These are phyloP conservation scores for Rhodotorula babjevae DNA, from an alignment of 768 basidiomycete species.

Conservation along the genomic window DNA sequence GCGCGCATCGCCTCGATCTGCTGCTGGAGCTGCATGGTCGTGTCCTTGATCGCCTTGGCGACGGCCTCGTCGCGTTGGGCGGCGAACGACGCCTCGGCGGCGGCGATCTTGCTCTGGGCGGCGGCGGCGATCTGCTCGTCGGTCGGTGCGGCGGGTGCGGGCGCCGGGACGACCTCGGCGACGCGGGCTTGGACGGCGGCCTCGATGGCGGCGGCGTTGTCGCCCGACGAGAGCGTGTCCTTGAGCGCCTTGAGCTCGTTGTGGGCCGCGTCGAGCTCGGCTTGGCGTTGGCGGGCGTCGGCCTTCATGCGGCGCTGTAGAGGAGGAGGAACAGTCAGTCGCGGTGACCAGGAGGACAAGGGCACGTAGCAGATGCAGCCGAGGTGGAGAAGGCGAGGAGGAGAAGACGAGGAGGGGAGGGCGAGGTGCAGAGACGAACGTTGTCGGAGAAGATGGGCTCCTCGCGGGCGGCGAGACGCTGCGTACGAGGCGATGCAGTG, in stretches of 20 bases:
- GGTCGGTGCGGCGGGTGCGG: conserved; percentile 31
- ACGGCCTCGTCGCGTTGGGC: conserved; percentile 37
- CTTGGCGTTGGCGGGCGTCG: conserved; percentile 22
- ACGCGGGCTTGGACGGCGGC: conserved; percentile 28
- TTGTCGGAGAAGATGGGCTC: conserved; percentile 32
- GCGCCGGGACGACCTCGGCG: conserved; percentile 32
- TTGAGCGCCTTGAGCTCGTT: conserved; percentile 26
- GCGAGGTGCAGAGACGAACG: neutral
- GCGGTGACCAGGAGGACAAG: no score
- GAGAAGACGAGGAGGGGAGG: no score
- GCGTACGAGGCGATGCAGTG: no score
- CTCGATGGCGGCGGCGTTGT: conserved; percentile 36
- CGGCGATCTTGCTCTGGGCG: conserved; percentile 34
- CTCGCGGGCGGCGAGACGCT: conserved; percentile 27
- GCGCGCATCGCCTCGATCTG: conserved; percentile 14
- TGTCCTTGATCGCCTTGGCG: conserved; percentile 37
- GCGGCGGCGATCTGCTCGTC: conserved; percentile 33
- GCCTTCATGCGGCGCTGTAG: conserved; percentile 27
- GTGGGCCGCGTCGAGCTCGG: conserved; percentile 12
- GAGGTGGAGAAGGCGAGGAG: no score
- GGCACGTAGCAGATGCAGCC: no score
- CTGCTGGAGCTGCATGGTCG: conserved; percentile 39
- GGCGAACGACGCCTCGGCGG: conserved; percentile 24
- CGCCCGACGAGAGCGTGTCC: conserved; percentile 14
- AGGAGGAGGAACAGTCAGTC: neutral